Conservation (phyloP, 192 early-diverging fungal species). For the Funneliformis mosseae region DNA sequence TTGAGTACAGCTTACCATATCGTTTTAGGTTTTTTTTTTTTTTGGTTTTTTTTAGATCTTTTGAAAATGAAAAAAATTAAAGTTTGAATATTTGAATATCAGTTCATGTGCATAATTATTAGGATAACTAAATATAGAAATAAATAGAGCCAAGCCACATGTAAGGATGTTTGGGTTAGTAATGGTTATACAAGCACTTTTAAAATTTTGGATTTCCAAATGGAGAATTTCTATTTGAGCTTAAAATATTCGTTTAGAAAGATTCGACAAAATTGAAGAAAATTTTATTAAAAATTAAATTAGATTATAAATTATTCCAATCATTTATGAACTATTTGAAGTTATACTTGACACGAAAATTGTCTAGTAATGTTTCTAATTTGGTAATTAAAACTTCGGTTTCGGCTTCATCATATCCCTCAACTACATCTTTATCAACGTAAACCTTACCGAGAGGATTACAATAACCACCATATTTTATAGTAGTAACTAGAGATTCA, state of each 20-base stretch:
- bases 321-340: neutral
- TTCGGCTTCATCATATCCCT: neutral
- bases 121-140: no score
- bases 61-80: no score
- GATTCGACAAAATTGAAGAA: neutral
- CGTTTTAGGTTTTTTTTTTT: no score
- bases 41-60: no score
- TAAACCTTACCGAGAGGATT: slow-evolving; percentile 14
- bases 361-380: neutral
- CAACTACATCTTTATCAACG: neutral
- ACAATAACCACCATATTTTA: slow-evolving; percentile 38
- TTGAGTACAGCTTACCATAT: no score
- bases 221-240: neutral
- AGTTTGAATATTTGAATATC: no score
- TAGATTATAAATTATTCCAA: neutral
- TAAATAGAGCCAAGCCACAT: neutral
- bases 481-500: neutral
- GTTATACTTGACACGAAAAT: neutral
- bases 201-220: neutral
- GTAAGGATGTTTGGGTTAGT: neutral
- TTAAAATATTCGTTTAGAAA: neutral
- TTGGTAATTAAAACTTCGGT: neutral
- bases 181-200: neutral
- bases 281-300: neutral
- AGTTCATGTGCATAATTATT: no score